These are phyloP conservation scores for Schrenkiella parvula DNA, from an alignment of 345 rosid species.

Conservation along the genomic window DNA sequence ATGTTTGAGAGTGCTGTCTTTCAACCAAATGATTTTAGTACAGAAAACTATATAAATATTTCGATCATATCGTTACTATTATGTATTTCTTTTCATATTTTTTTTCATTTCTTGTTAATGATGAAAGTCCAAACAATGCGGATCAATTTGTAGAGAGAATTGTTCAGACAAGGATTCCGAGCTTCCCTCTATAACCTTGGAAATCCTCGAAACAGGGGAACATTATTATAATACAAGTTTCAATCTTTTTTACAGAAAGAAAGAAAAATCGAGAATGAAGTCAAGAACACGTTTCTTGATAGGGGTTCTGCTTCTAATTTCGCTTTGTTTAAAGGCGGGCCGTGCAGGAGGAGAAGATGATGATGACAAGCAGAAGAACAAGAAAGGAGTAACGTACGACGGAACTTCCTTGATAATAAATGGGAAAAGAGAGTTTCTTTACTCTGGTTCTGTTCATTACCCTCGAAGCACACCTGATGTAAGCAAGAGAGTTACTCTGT, in stretches of 20 bases:
- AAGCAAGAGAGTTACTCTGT: background rate
- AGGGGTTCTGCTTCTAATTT: constrained; percentile 15
- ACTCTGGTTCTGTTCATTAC: constrained; percentile 40
- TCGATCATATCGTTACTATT: too few species aligned
- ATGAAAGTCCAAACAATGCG: background rate
- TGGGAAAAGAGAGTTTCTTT: constrained; percentile 35
- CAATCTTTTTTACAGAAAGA: background rate
- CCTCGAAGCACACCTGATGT: constrained; percentile 44
- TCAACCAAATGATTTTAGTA: background rate
- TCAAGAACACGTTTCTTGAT: constrained; percentile 20
- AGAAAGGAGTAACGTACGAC: constrained; percentile 35
- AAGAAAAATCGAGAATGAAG: constrained; percentile 1
- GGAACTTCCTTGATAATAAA: constrained; percentile 34
- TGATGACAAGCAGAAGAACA: background rate
- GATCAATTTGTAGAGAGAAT: constrained; percentile 1
- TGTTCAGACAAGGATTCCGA: constrained; percentile 20
- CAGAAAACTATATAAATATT: too few species aligned
- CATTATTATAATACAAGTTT: background rate
- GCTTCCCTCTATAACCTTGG: constrained; percentile 18
- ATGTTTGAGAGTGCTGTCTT: background rate
- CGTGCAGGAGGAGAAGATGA: background rate
- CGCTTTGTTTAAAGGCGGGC: background rate
- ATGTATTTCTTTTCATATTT: too few species aligned
- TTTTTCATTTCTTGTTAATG: too few species aligned
- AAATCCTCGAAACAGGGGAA: constrained; percentile 10